Base-by-base conservation (phyloP, 176 grass and related monocot species). In the Oryza longistaminata region DNA sequence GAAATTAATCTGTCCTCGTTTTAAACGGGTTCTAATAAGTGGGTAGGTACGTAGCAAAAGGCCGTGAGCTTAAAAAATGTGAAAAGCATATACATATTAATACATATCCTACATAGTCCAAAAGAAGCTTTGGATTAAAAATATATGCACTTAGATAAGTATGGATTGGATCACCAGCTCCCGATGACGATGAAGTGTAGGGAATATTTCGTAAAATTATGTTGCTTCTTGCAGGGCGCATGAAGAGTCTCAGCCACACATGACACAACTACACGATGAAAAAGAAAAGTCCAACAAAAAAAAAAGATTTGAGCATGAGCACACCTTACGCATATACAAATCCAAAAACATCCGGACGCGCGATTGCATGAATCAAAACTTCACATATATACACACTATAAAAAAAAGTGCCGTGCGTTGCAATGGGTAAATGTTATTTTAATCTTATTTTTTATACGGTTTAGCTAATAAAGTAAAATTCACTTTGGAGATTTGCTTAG, bases 151-250 rank as follows among this genome's bases (percentile, higher is more conserved):
- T 66, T 45, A 64, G 24, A 81, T 72, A 44, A 24, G 52, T 1
- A 3, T 70, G 75, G 81, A 90, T 90, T 44, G 62, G 83, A 83
- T 79, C 88, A 73, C 69, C 84, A 83, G 27, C 46, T 19, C 67
- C 60, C 72, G 34, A 24, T 48, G 31, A 33, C 72, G 34, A 24
- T 48, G 31, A 33, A 27, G 70, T 69, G 73, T 43, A n/a, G 26
- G 34, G n/a, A 68, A 70, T 71, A 74, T 19, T 75, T 45, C 13
- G 37, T 16, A 71, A 44, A 77, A 77, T 44, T 42, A 70, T 9
- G n/a, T 5, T 80, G 55, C 9, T 71, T 70, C 37, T 70, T 82
- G 15, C 7, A 14, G 6, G 76, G 35, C 3, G 19, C 42, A 39
- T 3, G 1, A 34, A 35, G 22, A 39, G 79, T 64, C 65, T 34